Evolutionary conservation across 768 basidiomycete genomes (phyloP).

Genomic region (Russula brevipes): DNA sequence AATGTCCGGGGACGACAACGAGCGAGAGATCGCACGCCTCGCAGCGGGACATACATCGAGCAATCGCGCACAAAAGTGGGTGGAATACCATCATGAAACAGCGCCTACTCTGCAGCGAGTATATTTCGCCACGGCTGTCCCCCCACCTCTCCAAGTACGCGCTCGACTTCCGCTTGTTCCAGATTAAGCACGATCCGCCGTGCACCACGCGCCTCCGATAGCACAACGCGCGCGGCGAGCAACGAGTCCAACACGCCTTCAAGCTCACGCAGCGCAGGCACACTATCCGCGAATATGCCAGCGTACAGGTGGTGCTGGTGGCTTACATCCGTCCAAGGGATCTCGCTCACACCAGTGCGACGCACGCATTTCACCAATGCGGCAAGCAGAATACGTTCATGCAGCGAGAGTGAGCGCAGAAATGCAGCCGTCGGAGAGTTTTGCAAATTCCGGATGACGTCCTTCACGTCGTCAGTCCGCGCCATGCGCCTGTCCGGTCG

Average conservation of each 20-base stretch:
- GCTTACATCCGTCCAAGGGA: slow-evolving; percentile 78
- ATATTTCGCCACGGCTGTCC: slow-evolving; percentile 60
- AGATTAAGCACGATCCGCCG: slow-evolving; percentile 74
- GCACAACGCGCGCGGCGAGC: slow-evolving; percentile 68
- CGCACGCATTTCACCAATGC: slow-evolving; percentile 77
- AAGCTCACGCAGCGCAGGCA: slow-evolving; percentile 61
- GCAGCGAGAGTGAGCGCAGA: slow-evolving; percentile 74
- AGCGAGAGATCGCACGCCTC: not conserved
- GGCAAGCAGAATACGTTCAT: slow-evolving; percentile 74
- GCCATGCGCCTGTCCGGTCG: slow-evolving; percentile 49
- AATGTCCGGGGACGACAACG: not conserved
- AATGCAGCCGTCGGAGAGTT: slow-evolving; percentile 87
- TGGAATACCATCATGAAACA: not conserved
- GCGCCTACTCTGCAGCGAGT: slow-evolving; percentile 27
- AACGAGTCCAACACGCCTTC: slow-evolving; percentile 67
- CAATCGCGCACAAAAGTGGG: not conserved
- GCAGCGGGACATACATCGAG: not conserved
- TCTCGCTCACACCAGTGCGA: slow-evolving; percentile 81
- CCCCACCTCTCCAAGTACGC: slow-evolving; percentile 63
- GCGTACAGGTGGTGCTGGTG: slow-evolving; percentile 72
- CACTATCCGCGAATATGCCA: slow-evolving; percentile 44
- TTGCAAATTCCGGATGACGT: slow-evolving; percentile 81
- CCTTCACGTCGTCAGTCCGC: slow-evolving; percentile 63
- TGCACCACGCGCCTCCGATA: slow-evolving; percentile 65
- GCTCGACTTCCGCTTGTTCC: slow-evolving; percentile 79